Conservation (phyloP, 805 yeast species). For the Starmerella asiatica region DNA sequence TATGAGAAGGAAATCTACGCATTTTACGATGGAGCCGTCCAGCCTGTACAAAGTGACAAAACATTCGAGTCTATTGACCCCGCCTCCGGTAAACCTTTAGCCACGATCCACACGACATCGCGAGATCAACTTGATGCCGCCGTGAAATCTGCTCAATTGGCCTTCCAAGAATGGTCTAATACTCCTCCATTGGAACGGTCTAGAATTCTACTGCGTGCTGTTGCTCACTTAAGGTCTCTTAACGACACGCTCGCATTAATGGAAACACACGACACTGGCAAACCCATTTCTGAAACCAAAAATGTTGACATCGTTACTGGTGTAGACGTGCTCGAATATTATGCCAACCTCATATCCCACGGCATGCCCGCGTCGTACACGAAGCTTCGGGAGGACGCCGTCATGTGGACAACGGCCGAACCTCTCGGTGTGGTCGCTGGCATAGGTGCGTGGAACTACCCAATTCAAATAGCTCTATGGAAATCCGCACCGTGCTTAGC, state of each 20-base stretch:
- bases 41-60: conserved; percentile 29
- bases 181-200: conserved; percentile 58
- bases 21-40: conserved; percentile 10
- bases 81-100: conserved; percentile 54
- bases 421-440: conserved; percentile 55
- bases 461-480: conserved; percentile 59
- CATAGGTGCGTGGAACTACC: conserved; percentile 60
- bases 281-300: conserved; percentile 51
- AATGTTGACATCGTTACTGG: conserved; percentile 36
- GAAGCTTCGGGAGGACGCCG: conserved; percentile 41
- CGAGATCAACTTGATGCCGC: conserved; percentile 70
- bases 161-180: conserved; percentile 60
- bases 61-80: conserved; percentile 56
- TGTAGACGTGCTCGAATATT: conserved; percentile 42
- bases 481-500: conserved; percentile 68
- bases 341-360: conserved; percentile 61
- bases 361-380: conserved; percentile 46
- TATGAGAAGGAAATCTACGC: conserved; percentile 6
- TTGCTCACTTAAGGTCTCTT: conserved; percentile 64
- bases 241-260: conserved; percentile 58
- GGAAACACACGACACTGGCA: conserved; percentile 68
- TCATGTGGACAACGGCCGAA: conserved; percentile 55
- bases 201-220: conserved; percentile 43
- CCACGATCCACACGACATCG: conserved; percentile 58
- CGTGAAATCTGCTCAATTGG: conserved; percentile 66